phyloP scores from a whole-genome alignment of 116 monocot genomes.

The Trichopus zeylanicus region DNA sequence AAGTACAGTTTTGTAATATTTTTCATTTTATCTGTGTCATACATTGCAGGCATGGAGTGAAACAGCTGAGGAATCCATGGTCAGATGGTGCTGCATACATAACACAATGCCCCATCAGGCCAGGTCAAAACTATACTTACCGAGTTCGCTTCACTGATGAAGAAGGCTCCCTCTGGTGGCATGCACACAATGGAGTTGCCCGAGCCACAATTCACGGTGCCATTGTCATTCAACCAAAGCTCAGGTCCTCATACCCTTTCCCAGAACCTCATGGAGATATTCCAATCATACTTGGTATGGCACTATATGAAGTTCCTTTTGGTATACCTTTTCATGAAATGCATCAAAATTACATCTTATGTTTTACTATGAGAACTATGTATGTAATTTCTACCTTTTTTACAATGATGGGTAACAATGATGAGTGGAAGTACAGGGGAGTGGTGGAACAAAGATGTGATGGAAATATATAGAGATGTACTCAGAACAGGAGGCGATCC shows the following conservation, averaged over 20 bases:
- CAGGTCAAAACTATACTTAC: neutral
- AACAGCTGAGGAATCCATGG: slow-evolving; percentile 10
- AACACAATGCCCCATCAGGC: slow-evolving; percentile 8
- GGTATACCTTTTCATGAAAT: neutral
- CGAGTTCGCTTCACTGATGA: neutral
- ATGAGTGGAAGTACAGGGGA: neutral
- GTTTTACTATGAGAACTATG: too few species aligned
- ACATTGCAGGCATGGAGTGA: slow-evolving; percentile 9
- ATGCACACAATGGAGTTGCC: neutral
- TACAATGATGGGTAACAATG: too few species aligned
- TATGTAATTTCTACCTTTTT: too few species aligned
- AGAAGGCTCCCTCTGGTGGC: slow-evolving; percentile 10
- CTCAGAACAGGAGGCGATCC: slow-evolving; percentile 5
- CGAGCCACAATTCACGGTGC: slow-evolving; percentile 6
- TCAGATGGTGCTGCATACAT: slow-evolving; percentile 8
- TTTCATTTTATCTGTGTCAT: too few species aligned
- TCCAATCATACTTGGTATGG: slow-evolving; percentile 8
- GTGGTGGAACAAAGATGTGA: slow-evolving; percentile 5
- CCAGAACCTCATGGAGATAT: slow-evolving; percentile 3
- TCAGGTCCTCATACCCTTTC: neutral
- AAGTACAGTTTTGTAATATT: too few species aligned
- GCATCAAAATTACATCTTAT: too few species aligned
- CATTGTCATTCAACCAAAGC: slow-evolving; percentile 1
- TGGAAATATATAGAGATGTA: neutral
- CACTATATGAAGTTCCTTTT: neutral